A percentile compares a stretch with the other conserved stretches of the same genome.
Evolutionary conservation across 768 basidiomycete genomes (phyloP).

Genomic region (Amanita subjunquillea): DNA sequence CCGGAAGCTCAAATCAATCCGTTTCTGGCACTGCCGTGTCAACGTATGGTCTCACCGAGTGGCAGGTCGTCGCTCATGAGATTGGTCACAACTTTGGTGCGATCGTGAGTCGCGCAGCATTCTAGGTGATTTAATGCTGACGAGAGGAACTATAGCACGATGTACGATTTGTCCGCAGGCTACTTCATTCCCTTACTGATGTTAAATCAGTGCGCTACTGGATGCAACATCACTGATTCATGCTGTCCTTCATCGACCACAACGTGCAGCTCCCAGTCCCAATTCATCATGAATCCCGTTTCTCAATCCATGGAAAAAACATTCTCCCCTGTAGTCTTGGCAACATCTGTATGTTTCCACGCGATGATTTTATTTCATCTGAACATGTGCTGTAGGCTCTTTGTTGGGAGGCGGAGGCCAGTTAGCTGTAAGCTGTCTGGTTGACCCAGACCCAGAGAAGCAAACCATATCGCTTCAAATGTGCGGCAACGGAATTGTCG

Average conservation of each 20-base stretch:
- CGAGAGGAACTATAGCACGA: slow-evolving; percentile 36
- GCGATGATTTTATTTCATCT: neutral
- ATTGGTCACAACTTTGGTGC: slow-evolving; percentile 87
- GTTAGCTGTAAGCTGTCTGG: slow-evolving; percentile 59
- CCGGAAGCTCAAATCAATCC: slow-evolving; percentile 26
- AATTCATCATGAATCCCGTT: slow-evolving; percentile 84
- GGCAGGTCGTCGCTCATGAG: slow-evolving; percentile 78
- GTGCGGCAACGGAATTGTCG: slow-evolving; percentile 81
- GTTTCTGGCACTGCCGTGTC: slow-evolving; percentile 81
- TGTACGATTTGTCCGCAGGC: slow-evolving; percentile 22
- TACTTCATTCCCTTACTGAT: slow-evolving; percentile 2
- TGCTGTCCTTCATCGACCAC: slow-evolving; percentile 64
- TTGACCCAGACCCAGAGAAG: slow-evolving; percentile 38
- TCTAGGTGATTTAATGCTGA: slow-evolving; percentile 5
- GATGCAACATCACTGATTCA: slow-evolving; percentile 41
- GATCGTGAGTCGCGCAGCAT: slow-evolving; percentile 44
- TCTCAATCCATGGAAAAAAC: slow-evolving; percentile 47
- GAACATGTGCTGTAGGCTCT: slow-evolving; percentile 33
- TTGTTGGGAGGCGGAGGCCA: slow-evolving; percentile 42
- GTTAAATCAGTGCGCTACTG: slow-evolving; percentile 43
- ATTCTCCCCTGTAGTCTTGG: slow-evolving; percentile 77
- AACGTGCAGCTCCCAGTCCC: slow-evolving; percentile 52
- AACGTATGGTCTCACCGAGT: slow-evolving; percentile 66
- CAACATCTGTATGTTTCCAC: slow-evolving; percentile 58
- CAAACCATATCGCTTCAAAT: slow-evolving; percentile 53